Evolutionary conservation across 495 filamentous ascomycete species (phyloP).

Genomic region (Aspergillus coremiiformis): DNA sequence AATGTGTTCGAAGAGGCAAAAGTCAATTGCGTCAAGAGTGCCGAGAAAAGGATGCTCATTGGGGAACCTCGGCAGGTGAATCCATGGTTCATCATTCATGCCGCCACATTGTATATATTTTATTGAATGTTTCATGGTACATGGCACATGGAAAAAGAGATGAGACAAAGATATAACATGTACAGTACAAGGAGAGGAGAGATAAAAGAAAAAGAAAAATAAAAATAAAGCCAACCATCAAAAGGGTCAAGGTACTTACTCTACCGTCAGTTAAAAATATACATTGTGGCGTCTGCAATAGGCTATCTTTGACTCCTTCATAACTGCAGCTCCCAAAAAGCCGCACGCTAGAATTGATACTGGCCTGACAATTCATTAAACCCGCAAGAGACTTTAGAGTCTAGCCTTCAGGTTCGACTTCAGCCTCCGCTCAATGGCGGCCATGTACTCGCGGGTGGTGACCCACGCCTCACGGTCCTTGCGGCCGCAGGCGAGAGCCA

Average conservation of each 20-base stretch:
- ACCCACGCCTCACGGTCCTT: constrained; percentile 75
- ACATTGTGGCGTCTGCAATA: constrained; percentile 9
- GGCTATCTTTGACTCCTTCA: neutral
- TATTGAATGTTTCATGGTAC: neutral
- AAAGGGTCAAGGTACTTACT: too few relatives aligned
- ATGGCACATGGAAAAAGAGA: neutral
- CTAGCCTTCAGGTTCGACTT: constrained; percentile 53
- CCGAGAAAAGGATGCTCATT: neutral
- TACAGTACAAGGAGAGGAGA: neutral
- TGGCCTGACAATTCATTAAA: neutral
- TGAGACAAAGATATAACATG: neutral
- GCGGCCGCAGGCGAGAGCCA: constrained; percentile 85
- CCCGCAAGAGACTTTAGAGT: constrained; percentile 21
- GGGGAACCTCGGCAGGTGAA: neutral
- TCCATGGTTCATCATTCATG: constrained; percentile 1
- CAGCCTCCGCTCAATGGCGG: constrained; percentile 80
- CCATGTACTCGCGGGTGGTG: constrained; percentile 80
- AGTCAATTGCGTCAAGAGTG: constrained; percentile 25
- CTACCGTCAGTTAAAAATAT: constrained; percentile 7
- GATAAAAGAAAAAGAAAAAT: neutral
- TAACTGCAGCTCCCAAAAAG: neutral
- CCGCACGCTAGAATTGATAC: neutral
- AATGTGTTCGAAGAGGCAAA: too few relatives aligned
- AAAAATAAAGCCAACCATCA: too few relatives aligned
- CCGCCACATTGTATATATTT: neutral